Evolutionary conservation across 805 yeast species (phyloP), one percentile per base, ranked within the genome.

Genomic region (Candida oleophila): DNA sequence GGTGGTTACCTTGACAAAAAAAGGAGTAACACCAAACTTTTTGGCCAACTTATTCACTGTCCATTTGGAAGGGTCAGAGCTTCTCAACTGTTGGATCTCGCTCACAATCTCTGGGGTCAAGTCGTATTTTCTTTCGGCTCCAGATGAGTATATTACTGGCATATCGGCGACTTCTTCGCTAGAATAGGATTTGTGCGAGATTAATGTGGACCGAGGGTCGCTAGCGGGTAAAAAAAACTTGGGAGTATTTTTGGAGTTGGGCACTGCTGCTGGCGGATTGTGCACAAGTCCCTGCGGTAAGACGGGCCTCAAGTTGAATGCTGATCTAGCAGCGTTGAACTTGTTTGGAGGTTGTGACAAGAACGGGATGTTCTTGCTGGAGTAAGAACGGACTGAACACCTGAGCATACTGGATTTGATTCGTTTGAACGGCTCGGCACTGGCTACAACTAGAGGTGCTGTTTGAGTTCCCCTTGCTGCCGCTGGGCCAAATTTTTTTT

Each of bases 261-360:
- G 44, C 14, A 64, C 54, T 32, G 76, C 55, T 12, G 86, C 77
- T 2, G 91, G 78, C 20, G 89, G 90, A 37, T 89, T 77, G 51
- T 66, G 60, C 36, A 81, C 78, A 22, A 87, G 66, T 3, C 92
- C 92, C 20, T 75, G 69, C 16, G 77, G 68, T 44, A 70, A 61
- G 49, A 79, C 78, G 2, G 77, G 76, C 53, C 78, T 77, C 62
- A 85, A 81, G 60, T 84, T 87, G 55, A 75, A 78, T 7, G 89
- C 83, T 19, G 92, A 85, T 47, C 82, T 71, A 36, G 67, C 68
- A 7, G 81, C 75, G 62, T 87, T 85, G 68, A 72, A 87, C 51
- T 76, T 73, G 47, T 83, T 72, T 25, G 45, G 73, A 22, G 87
- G 85, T 39, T 62, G 61, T 12, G 70, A 57, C 44, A 69, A 68